Percentiles rank a stretch among this genome's conserved stretches.
Conservation (phyloP, 2,329 filamentous ascomycete species). For the Botryotinia convoluta region DNA sequence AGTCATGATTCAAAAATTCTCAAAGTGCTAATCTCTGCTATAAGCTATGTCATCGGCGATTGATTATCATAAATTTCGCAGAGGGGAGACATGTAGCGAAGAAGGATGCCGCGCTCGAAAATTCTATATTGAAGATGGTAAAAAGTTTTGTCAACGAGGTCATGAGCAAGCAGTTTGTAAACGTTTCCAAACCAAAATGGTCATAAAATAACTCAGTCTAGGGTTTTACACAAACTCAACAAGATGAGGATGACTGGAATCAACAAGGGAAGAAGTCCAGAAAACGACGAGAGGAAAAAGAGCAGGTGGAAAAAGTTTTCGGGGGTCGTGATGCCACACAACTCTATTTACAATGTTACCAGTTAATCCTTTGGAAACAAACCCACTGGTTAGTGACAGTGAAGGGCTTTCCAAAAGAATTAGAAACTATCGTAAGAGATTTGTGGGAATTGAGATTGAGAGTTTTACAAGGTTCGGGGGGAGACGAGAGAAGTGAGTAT, state of each 20-base stretch:
- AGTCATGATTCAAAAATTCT: not conserved
- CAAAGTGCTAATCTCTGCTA: too few species aligned
- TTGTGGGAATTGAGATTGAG: constrained; percentile 67
- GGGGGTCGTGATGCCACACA: constrained; percentile 67
- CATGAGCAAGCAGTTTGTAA: constrained; percentile 57
- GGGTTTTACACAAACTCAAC: constrained; percentile 45
- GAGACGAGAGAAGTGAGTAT: constrained; percentile 36
- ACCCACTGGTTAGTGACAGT: constrained; percentile 67
- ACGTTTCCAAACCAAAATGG: not conserved
- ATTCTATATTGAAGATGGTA: constrained; percentile 60
- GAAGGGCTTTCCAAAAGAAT: constrained; percentile 65
- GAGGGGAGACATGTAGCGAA: constrained; percentile 50
- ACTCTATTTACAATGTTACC: constrained; percentile 79
- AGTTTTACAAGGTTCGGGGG: constrained; percentile 44
- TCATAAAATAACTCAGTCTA: constrained; percentile 28
- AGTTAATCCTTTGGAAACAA: constrained; percentile 82
- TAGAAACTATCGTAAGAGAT: constrained; percentile 78
- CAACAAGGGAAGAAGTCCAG: constrained; percentile 54
- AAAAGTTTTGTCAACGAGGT: constrained; percentile 62
- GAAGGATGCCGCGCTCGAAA: constrained; percentile 59
- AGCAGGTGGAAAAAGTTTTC: constrained; percentile 55
- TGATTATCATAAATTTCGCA: constrained; percentile 41
- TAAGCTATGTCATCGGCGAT: constrained; percentile 34
- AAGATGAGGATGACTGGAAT: constrained; percentile 68
- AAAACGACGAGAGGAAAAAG: constrained; percentile 60